Evolutionary conservation across 2,329 filamentous ascomycete genomes (phyloP).

Genomic region (Phoma sp.): DNA sequence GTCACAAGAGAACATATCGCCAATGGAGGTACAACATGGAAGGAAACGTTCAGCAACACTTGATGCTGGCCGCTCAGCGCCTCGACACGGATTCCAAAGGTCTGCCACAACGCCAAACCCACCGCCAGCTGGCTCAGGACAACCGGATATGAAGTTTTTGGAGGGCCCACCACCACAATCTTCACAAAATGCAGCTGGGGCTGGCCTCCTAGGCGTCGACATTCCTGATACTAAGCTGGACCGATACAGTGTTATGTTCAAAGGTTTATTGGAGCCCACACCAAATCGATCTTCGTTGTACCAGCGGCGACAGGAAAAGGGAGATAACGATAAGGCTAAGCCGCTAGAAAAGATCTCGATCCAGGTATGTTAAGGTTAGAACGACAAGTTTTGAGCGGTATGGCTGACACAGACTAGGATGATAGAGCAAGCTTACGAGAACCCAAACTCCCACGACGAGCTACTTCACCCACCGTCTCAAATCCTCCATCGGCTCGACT

Average conservation of each 20-base stretch:
- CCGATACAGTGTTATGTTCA: slow-evolving; percentile 94
- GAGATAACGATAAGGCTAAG: slow-evolving; percentile 45
- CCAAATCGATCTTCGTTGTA: slow-evolving; percentile 40
- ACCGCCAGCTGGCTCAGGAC: slow-evolving; percentile 7
- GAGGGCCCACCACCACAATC: background rate
- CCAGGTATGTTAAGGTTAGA: slow-evolving; percentile 36
- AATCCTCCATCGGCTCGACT: slow-evolving; percentile 39
- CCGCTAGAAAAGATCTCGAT: slow-evolving; percentile 41
- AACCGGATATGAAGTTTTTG: background rate
- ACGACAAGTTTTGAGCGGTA: background rate
- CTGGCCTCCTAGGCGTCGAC: slow-evolving; percentile 69
- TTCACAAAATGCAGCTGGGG: background rate
- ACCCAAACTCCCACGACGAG: slow-evolving; percentile 35
- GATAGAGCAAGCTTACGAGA: slow-evolving; percentile 25
- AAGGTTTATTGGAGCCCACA: slow-evolving; percentile 67
- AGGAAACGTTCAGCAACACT: slow-evolving; percentile 22
- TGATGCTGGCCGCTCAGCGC: slow-evolving; percentile 4
- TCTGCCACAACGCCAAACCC: slow-evolving; percentile 29
- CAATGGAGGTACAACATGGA: slow-evolving; percentile 25
- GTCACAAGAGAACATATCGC: slow-evolving; percentile 26
- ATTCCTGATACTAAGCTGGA: slow-evolving; percentile 85
- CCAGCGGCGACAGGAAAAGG: slow-evolving; percentile 44
- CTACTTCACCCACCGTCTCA: slow-evolving; percentile 42
- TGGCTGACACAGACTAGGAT: slow-evolving; percentile 24
- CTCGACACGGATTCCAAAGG: slow-evolving; percentile 19